Evolutionary conservation across 1,284 basidiomycete species (phyloP).

Genomic region (Lignosus rhinocerotis): DNA sequence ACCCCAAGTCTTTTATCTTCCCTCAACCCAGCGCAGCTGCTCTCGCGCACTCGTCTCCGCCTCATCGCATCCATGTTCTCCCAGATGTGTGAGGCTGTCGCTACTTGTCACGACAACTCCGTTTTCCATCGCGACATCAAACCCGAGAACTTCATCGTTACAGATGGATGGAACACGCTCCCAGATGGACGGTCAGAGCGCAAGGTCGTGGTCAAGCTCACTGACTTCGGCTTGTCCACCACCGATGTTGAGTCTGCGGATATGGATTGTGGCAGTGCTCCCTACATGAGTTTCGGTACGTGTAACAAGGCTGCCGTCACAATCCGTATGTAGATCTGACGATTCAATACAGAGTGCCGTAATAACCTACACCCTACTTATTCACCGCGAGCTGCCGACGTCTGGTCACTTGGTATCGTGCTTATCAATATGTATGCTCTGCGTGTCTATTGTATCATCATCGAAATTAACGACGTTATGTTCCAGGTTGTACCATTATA

Average conservation of each 20-base stretch:
- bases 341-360: conserved; percentile 75
- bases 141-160: conserved; percentile 95
- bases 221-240: conserved; percentile 96
- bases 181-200: conserved; percentile 62
- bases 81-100: conserved; percentile 97
- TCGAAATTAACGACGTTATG: background rate
- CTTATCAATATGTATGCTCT: conserved; percentile 88
- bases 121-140: conserved; percentile 98
- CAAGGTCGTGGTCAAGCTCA: conserved; percentile 88
- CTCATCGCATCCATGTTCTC: conserved; percentile 96
- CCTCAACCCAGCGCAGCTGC: conserved; percentile 78
- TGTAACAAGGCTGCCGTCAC: conserved; percentile 11
- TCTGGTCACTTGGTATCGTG: conserved; percentile 98
- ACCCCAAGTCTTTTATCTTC: conserved; percentile 93
- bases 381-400: conserved; percentile 92
- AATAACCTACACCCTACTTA: conserved; percentile 96
- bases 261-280: conserved; percentile 98
- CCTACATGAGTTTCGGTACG: conserved; percentile 97
- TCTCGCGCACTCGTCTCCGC: conserved; percentile 84
- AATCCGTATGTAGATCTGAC: background rate
- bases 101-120: conserved; percentile 90
- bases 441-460: background rate
- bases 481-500: conserved; percentile 90
- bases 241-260: conserved; percentile 87
- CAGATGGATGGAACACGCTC: conserved; percentile 67